These are phyloP conservation scores for Hanseniaspora uvarum DNA, from an alignment of 1,139 yeast genomes.

Conservation along the genomic window DNA sequence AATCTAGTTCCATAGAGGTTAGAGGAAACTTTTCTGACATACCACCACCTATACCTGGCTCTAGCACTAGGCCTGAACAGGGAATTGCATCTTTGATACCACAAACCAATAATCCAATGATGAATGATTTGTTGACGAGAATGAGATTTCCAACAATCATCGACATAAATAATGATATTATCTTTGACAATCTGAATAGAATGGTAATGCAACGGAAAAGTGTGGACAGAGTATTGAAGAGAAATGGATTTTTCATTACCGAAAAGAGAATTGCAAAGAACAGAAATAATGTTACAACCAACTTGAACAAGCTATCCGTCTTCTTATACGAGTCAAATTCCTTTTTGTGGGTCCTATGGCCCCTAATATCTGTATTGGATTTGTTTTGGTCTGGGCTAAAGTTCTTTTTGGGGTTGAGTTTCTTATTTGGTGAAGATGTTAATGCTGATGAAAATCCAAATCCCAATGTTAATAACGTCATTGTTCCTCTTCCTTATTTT, in stretches of 20 bases:
- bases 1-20: constrained; percentile 27
- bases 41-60: constrained; percentile 15
- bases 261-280: neutral
- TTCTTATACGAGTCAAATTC: neutral
- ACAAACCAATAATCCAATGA: constrained; percentile 4
- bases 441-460: neutral
- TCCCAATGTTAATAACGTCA: neutral
- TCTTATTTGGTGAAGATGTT: neutral
- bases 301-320: neutral
- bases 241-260: neutral
- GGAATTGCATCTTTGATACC: neutral
- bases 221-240: neutral
- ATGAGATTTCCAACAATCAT: constrained; percentile 7
- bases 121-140: constrained; percentile 13
- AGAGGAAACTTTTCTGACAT: constrained; percentile 20
- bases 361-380: constrained; percentile 3
- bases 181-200: neutral
- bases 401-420: constrained; percentile 6
- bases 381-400: constrained; percentile 8
- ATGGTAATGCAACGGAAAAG: neutral
- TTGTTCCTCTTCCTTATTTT: constrained; percentile 14
- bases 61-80: neutral
- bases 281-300: neutral
- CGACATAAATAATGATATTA: neutral
- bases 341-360: constrained; percentile 5